These are phyloP conservation scores for Trametes elegans DNA, from an alignment of 768 basidiomycete genomes.

Conservation along the genomic window DNA sequence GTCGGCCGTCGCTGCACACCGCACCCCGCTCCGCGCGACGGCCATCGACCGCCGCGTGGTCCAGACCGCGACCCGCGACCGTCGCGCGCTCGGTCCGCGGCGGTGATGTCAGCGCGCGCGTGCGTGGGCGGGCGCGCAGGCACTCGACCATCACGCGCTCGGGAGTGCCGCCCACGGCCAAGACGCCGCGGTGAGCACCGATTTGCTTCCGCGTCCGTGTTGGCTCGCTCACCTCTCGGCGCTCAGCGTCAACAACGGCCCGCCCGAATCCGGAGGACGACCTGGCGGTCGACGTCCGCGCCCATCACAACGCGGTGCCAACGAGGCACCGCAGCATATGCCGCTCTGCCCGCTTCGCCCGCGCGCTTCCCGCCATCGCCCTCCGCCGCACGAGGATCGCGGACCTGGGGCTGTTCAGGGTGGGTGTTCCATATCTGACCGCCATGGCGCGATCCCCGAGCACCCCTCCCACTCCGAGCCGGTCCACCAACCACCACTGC, in stretches of 20 bases:
- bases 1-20: background rate
- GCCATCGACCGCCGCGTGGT: background rate
- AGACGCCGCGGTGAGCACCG: background rate
- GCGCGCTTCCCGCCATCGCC: background rate
- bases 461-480: no score
- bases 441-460: constrained; percentile 4
- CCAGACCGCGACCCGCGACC: background rate
- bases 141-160: no score
- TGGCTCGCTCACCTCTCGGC: no score
- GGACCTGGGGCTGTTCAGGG: constrained; percentile 12
- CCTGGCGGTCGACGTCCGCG: constrained; percentile 16
- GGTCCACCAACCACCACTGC: background rate
- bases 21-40: background rate
- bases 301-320: constrained; percentile 27
- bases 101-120: background rate
- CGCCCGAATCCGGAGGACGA: constrained; percentile 7
- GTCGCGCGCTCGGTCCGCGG: background rate
- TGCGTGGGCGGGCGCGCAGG: no score
- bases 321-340: constrained; percentile 24
- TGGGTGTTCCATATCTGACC: background rate
- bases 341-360: background rate
- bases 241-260: background rate
- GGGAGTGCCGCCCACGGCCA: background rate
- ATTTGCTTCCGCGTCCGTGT: no score
- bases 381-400: constrained; percentile 3